Conservation (phyloP, 148 eudicot species). For the Vaccinium vitisidaea region DNA sequence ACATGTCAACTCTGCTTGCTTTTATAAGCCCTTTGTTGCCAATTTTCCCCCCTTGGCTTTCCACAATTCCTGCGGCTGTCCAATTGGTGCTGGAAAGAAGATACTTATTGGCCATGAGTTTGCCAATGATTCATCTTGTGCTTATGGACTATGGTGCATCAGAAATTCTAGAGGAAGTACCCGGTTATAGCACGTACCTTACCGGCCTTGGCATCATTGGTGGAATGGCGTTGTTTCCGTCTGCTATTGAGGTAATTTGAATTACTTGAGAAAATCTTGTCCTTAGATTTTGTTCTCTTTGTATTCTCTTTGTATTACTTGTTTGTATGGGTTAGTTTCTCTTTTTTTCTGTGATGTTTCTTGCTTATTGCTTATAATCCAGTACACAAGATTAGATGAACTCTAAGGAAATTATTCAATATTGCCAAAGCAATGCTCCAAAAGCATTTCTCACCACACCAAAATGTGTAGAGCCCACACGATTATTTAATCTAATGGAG, state of each 20-base stretch:
- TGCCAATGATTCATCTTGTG: constrained; percentile 60
- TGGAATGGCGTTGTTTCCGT: constrained; percentile 88
- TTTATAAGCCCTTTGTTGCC: constrained; percentile 79
- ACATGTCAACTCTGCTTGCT: constrained; percentile 84
- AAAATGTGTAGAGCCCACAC: neutral
- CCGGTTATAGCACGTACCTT: constrained; percentile 75
- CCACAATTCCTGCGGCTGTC: constrained; percentile 72
- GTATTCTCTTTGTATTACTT: neutral
- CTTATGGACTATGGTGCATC: constrained; percentile 75
- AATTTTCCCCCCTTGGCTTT: constrained; percentile 66
- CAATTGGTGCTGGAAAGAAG: constrained; percentile 74
- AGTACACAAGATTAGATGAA: neutral
- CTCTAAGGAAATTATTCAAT: too few relatives aligned
- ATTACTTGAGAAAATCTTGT: neutral
- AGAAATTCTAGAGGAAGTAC: constrained; percentile 77
- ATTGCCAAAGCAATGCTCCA: neutral
- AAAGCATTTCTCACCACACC: neutral
- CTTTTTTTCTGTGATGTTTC: neutral
- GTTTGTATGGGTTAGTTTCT: neutral
- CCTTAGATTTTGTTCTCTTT: neutral
- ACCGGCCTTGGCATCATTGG: constrained; percentile 94
- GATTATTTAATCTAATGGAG: neutral
- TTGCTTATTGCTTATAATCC: neutral
- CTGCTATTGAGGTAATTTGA: constrained; percentile 31
- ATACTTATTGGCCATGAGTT: constrained; percentile 53